A percentile compares a stretch with the other conserved stretches of the same genome.
phyloP scores from a whole-genome alignment of 495 filamentous ascomycete genomes.

The Penicillium simplicissimum region DNA sequence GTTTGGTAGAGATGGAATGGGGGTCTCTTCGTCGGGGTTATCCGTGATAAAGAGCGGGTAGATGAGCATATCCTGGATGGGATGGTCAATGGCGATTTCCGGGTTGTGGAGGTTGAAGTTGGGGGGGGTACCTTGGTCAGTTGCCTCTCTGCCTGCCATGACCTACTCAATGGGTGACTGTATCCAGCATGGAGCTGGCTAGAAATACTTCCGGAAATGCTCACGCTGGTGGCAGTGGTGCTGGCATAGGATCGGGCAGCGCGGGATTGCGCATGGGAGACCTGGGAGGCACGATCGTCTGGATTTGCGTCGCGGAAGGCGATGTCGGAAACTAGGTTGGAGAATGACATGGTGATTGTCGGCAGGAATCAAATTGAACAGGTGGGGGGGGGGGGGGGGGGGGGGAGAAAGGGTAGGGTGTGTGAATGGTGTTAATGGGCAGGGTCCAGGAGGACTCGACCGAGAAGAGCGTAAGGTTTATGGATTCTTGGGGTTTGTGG shows the following conservation, averaged over 20 bases:
- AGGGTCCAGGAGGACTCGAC: background rate
- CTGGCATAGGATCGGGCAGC: conserved; percentile 79
- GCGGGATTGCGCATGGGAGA: conserved; percentile 69
- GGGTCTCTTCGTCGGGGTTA: conserved; percentile 84
- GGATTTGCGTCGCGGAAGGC: conserved; percentile 64
- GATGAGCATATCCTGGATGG: conserved; percentile 81
- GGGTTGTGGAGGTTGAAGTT: background rate
- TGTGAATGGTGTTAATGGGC: background rate
- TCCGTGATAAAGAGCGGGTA: conserved; percentile 97
- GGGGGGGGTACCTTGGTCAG: conserved; percentile 74
- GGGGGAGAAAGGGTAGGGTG: too few relatives aligned
- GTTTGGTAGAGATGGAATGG: conserved; percentile 85
- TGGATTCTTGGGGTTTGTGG: conserved; percentile 2
- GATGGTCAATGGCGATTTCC: background rate
- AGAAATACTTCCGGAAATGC: conserved; percentile 87
- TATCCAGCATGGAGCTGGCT: conserved; percentile 96
- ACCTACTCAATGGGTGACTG: conserved; percentile 82
- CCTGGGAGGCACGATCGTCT: conserved; percentile 62
- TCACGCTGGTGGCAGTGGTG: conserved; percentile 90
- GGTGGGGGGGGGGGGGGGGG: too few relatives aligned
- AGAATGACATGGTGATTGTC: conserved; percentile 74
- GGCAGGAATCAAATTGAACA: too few relatives aligned
- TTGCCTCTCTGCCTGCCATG: conserved; percentile 96
- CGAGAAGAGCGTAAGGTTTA: background rate
- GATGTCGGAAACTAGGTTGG: conserved; percentile 83